Base-by-base conservation (phyloP, 768 basidiomycete species). In the Tephrocybe sp. region DNA sequence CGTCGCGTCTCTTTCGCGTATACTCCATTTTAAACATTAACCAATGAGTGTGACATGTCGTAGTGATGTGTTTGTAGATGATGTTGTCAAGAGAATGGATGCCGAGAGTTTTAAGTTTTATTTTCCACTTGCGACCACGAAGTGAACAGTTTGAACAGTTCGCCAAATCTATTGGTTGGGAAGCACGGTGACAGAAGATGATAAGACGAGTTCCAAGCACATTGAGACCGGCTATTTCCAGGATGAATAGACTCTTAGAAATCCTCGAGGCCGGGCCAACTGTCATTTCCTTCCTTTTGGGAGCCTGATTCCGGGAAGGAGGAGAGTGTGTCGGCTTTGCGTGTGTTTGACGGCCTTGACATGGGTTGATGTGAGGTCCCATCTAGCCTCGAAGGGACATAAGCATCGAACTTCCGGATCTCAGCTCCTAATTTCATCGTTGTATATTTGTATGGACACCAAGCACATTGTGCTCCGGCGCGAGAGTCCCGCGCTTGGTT, bases 401-500 rank as follows among this genome's bases (percentile, higher is more conserved):
- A 31, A 33, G 34, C 45, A 49, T 45, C 52, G 53, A 47, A 26
- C 26, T 26, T 16, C 46, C 60, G 60, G 60, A 60, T 58, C 60
- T 45, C 41, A 33, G 51, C 52, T 52, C 59, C 48, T 49, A 40
- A 54, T 42, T 53, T 23, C 41, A 47, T 58, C 43, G 42, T 49
- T 39, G 46, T 33, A 35, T 42, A 42, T 54, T 31, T 34, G 51
- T 44, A 53, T 19, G 32, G 20, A 53, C 35, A 44, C 49, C 36
- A 35, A 31, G 33, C 36, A 52, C 31, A 45, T 36, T 46, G 36
- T 19, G 17, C 40, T 53, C 54, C 57, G 46, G 55, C 53, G 55
- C 53, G 61, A 65, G 61, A 49, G 42, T 55, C 53, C 41, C 55
- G 31, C 55, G 55, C 34, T 54, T 54, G 56, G 51, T 60, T 65